Evolutionary conservation across 2,329 filamentous ascomycete species (phyloP), one percentile per base, ranked within the genome.

Genomic region (Emmonsia crescens): DNA sequence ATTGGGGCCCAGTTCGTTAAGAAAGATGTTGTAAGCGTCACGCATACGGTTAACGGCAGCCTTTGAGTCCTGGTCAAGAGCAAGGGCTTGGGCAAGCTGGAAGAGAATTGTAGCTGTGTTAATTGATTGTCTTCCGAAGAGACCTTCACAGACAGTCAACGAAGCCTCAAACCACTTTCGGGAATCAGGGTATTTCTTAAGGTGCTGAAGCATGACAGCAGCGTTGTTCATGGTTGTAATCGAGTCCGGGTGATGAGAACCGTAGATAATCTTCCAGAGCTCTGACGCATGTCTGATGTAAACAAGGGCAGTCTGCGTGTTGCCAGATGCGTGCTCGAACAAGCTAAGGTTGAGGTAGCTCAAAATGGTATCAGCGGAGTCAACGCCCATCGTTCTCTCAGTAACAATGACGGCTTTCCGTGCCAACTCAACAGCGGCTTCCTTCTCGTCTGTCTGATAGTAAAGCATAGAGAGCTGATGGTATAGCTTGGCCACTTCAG

Each of bases 151-250:
- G 64, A 97, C 87, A 51, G 85, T 83, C 59, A 97, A 85, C 10
- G 92, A 95, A 66, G 91, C 88, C 76, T 97, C 94, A 72, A 99
- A 99, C 94, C 94, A 99, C 65, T 93, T 82, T 59, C 94, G 88
- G 54, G 93, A 97, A 76, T 96, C 91, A 69, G 93, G 88, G 79
- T 96, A 99, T 64, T 89, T 87, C 81, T 97, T 96, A 69, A 96
- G 83, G 61, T 91, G 87, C 77, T 99, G 94, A 62, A 99, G 85
- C 94, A 99, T 99, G 63, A 99, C 94, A 8, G 94, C 94, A 24
- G 91, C 93, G 71, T 99, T 99, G 83, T 97, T 99, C 77, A 97
- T 88, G 19, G 94, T 97, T 9, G 95, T 99, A 76, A 99, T 96
- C 9, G 91, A 96, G 77, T 99, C 94, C 2, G 94, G 94, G 76